Conservation (phyloP, 2,329 filamentous ascomycete species). For the Fusarium dlaminii region DNA sequence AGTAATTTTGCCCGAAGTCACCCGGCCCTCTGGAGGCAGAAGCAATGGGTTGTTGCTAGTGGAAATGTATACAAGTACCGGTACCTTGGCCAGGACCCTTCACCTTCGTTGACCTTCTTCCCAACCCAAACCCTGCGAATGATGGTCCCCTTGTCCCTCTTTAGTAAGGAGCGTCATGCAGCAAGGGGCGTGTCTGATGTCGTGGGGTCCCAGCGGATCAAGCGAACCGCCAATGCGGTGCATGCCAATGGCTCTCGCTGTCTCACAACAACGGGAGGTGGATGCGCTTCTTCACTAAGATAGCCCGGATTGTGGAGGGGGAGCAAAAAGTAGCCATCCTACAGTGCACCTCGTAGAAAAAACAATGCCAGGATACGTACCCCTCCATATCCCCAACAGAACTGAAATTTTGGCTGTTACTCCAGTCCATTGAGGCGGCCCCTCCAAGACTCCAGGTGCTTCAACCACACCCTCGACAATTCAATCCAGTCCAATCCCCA, state of each 20-base stretch:
- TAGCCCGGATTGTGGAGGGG: conserved; percentile 39
- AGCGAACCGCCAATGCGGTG: conserved; percentile 42
- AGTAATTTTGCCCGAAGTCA: conserved; percentile 39
- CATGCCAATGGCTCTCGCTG: conserved; percentile 41
- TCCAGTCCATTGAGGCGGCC: conserved; percentile 42
- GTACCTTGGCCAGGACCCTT: conserved; percentile 37
- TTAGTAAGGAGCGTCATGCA: conserved; percentile 32
- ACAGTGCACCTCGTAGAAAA: conserved; percentile 4
- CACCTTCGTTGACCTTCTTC: conserved; percentile 32
- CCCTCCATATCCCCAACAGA: conserved; percentile 55
- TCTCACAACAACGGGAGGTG: conserved; percentile 38
- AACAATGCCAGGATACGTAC: conserved; percentile 42
- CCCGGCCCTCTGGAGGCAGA: conserved; percentile 25
- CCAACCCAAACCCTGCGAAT: conserved; percentile 33
- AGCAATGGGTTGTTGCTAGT: neutral
- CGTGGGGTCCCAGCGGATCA: conserved; percentile 43
- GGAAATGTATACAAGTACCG: conserved; percentile 27
- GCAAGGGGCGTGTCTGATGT: conserved; percentile 36
- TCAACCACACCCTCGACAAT: conserved; percentile 37
- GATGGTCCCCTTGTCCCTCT: conserved; percentile 30
- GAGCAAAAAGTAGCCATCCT: conserved; percentile 25
- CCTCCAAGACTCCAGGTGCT: conserved; percentile 40
- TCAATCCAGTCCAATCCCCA: conserved; percentile 23
- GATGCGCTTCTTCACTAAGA: conserved; percentile 35
- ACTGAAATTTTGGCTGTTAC: conserved; percentile 49